A percentile compares a stretch with the other conserved stretches of the same genome.
phyloP scores from a whole-genome alignment of 441 rosid genomes.

The Populus hybrid region DNA sequence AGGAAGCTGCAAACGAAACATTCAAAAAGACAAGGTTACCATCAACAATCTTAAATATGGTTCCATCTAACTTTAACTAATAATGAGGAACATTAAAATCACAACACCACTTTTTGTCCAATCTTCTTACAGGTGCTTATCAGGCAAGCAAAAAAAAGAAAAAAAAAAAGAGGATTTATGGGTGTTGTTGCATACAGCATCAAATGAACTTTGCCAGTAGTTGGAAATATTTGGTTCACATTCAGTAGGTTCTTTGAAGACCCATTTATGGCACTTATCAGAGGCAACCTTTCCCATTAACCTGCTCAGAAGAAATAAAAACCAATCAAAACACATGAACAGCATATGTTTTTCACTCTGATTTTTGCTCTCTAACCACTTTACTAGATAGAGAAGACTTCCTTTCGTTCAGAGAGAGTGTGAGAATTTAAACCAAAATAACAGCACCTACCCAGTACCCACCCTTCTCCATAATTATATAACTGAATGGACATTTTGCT shows the following conservation, averaged over 20 bases:
- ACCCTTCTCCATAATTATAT: conserved; percentile 99
- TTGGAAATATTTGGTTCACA: conserved; percentile 14
- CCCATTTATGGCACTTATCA: conserved; percentile 99
- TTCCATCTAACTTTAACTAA: conserved; percentile 18
- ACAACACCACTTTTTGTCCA: not conserved
- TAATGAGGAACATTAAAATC: conserved; percentile 13
- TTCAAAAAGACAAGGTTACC: conserved; percentile 32
- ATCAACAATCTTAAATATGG: conserved; percentile 29
- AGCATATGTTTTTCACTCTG: not conserved
- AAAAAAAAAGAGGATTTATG: conserved; percentile 36
- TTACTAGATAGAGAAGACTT: not conserved
- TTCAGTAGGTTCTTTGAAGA: conserved; percentile 94
- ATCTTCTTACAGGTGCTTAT: not conserved
- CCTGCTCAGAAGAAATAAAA: conserved; percentile 41
- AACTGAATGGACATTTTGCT: conserved; percentile 99
- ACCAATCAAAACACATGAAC: conserved; percentile 20
- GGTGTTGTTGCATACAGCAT: conserved; percentile 88
- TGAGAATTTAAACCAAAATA: conserved; percentile 11
- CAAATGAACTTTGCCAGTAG: conserved; percentile 99
- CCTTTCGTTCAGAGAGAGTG: not conserved
- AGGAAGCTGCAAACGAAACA: conserved; percentile 72
- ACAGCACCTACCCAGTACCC: conserved; percentile 95
- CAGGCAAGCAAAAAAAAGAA: not conserved
- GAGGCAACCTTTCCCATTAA: conserved; percentile 99
- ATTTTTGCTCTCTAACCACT: not conserved